These are phyloP conservation scores for Xylaria scruposa DNA, from an alignment of 495 filamentous ascomycete species.

Conservation along the genomic window DNA sequence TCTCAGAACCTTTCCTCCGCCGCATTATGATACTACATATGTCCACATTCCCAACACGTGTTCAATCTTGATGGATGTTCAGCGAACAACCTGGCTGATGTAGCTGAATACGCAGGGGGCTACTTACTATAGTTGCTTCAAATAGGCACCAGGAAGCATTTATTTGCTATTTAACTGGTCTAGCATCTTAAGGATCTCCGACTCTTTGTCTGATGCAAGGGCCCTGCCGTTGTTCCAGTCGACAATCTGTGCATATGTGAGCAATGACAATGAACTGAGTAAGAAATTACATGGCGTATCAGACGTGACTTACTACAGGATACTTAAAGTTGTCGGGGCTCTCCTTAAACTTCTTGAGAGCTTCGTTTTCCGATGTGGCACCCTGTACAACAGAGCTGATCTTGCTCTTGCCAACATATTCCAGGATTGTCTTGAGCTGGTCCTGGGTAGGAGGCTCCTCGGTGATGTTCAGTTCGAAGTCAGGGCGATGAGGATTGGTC, in stretches of 20 bases:
- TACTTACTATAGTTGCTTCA: neutral
- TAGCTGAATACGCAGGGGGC: neutral
- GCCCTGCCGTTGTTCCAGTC: conserved; percentile 93
- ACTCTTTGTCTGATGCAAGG: conserved; percentile 76
- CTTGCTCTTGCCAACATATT: conserved; percentile 70
- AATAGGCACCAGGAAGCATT: neutral
- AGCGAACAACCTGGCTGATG: neutral
- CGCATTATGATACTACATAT: conserved; percentile 13
- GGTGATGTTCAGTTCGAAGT: conserved; percentile 87
- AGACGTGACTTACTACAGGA: conserved; percentile 66
- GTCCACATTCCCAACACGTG: neutral
- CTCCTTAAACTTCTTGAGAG: conserved; percentile 72
- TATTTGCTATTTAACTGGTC: conserved; percentile 31
- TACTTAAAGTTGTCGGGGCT: conserved; percentile 66
- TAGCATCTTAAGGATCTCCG: conserved; percentile 83
- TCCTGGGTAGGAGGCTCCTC: conserved; percentile 80
- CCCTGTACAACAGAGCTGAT: conserved; percentile 70
- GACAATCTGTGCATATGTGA: conserved; percentile 64
- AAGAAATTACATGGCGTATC: neutral
- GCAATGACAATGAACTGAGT: conserved; percentile 14
- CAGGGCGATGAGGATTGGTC: conserved; percentile 57
- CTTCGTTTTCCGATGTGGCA: conserved; percentile 73
- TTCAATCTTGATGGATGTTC: neutral
- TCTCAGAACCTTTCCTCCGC: neutral
- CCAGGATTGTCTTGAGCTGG: conserved; percentile 85